Evolutionary conservation across 306 rosid genomes (phyloP).

Genomic region (Fragaria vesca): DNA sequence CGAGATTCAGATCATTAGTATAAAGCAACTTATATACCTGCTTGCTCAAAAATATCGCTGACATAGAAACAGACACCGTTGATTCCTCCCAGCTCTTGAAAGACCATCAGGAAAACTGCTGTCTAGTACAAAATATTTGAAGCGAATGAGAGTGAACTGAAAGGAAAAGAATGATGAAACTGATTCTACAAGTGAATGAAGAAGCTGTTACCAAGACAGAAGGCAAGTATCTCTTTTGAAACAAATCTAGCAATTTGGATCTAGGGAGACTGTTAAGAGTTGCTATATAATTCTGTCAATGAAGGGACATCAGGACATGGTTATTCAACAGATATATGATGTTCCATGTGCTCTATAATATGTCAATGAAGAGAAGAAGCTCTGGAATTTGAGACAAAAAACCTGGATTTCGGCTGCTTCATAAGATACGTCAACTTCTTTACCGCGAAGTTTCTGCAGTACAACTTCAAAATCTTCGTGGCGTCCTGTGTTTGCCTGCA

Average conservation of each 20-base stretch:
- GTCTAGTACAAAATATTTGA: conserved; percentile 38
- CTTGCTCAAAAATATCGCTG: conserved; percentile 68
- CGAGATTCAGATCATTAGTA: background rate
- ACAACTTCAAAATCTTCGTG: conserved; percentile 56
- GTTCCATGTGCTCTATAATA: background rate
- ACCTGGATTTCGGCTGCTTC: conserved; percentile 92
- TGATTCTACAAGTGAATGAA: background rate
- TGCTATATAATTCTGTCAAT: conserved; percentile 62
- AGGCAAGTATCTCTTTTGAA: conserved; percentile 65
- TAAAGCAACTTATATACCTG: conserved; percentile 40
- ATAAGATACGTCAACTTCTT: conserved; percentile 59
- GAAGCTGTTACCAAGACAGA: conserved; percentile 52
- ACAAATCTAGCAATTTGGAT: conserved; percentile 67
- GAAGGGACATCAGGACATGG: conserved; percentile 7
- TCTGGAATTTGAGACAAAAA: conserved; percentile 6
- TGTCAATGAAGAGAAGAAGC: background rate
- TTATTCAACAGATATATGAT: conserved; percentile 7
- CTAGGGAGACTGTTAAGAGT: conserved; percentile 65
- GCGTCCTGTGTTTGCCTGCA: conserved; percentile 73
- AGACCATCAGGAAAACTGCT: conserved; percentile 77
- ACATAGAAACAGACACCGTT: conserved; percentile 67
- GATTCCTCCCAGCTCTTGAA: conserved; percentile 88
- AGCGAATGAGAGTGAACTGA: background rate
- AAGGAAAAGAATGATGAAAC: background rate
- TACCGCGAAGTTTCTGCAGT: conserved; percentile 67